Conservation (phyloP, 2,329 filamentous ascomycete genomes). For the Xylaria sp. region DNA sequence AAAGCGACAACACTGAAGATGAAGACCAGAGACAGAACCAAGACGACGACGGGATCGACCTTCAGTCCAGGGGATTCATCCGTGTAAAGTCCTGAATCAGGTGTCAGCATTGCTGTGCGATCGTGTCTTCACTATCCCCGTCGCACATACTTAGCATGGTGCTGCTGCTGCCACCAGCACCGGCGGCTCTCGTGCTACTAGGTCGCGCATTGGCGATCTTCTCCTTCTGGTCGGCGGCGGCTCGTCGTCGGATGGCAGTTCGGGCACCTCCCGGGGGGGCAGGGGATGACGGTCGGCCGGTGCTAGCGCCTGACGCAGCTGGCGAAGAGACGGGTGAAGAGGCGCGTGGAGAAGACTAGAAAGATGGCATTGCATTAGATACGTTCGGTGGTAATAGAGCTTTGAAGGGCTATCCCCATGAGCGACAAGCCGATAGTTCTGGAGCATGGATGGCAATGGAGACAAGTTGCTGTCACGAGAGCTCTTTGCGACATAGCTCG, state of each 20-base stretch:
- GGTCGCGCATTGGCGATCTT: conserved; percentile 94
- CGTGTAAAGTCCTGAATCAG: conserved; percentile 82
- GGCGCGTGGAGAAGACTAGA: conserved; percentile 68
- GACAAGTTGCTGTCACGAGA: conserved; percentile 12
- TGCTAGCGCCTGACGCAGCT: conserved; percentile 73
- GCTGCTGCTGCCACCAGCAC: conserved; percentile 94
- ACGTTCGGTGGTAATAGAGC: conserved; percentile 4
- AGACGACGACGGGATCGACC: conserved; percentile 96
- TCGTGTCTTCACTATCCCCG: conserved; percentile 17
- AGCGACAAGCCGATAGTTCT: neutral
- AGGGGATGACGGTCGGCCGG: conserved; percentile 84
- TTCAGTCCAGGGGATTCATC: conserved; percentile 97
- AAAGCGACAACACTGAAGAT: conserved; percentile 98
- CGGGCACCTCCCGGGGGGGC: conserved; percentile 92
- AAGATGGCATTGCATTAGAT: conserved; percentile 15
- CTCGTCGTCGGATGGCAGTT: conserved; percentile 93
- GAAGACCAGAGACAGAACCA: conserved; percentile 96
- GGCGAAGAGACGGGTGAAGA: conserved; percentile 68
- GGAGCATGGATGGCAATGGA: neutral
- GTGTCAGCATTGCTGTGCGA: conserved; percentile 43
- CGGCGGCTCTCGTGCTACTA: conserved; percentile 90
- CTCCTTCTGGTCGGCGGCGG: conserved; percentile 96
- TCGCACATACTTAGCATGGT: conserved; percentile 91
- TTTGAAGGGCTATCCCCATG: conserved; percentile 9
- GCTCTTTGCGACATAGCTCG: conserved; percentile 31